These are phyloP conservation scores for Petunia axillaris DNA, from an alignment of 257 asterid genomes.

Conservation along the genomic window DNA sequence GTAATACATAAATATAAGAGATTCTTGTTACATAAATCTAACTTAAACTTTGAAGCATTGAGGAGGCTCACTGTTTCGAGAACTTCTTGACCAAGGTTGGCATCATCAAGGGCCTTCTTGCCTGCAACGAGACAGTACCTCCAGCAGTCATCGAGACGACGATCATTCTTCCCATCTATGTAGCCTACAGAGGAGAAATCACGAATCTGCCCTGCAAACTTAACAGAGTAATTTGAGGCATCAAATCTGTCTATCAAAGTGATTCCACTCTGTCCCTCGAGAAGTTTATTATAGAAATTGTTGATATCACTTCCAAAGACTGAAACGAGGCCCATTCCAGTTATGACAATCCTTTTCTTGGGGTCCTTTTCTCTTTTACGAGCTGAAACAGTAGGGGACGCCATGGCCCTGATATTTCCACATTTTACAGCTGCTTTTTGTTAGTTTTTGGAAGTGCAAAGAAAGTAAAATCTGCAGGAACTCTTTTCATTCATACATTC, in stretches of 20 bases:
- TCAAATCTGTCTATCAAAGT: conserved; percentile 46
- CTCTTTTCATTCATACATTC: no score
- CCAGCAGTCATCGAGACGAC: conserved; percentile 49
- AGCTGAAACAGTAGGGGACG: conserved; percentile 38
- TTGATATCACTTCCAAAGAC: conserved; percentile 53
- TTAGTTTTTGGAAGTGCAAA: no score
- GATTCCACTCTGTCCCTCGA: conserved; percentile 54
- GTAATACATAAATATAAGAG: background rate
- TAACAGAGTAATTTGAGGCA: conserved; percentile 43
- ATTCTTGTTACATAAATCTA: no score
- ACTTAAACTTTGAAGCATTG: no score
- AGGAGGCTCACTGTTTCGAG: no score
- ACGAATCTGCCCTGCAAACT: conserved; percentile 53
- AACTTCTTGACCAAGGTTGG: conserved; percentile 38
- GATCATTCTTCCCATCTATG: conserved; percentile 55
- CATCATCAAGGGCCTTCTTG: conserved; percentile 46
- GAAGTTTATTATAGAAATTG: conserved; percentile 47
- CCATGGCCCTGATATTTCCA: conserved; percentile 6
- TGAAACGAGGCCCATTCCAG: conserved; percentile 59
- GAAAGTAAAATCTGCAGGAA: no score
- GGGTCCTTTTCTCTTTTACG: conserved; percentile 53
- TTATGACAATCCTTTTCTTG: conserved; percentile 50
- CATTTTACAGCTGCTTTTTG: no score
- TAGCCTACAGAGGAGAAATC: conserved; percentile 47
- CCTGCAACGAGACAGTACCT: conserved; percentile 57